Conservation (phyloP, 2,329 filamentous ascomycete species). For the Claviceps spartinae region DNA sequence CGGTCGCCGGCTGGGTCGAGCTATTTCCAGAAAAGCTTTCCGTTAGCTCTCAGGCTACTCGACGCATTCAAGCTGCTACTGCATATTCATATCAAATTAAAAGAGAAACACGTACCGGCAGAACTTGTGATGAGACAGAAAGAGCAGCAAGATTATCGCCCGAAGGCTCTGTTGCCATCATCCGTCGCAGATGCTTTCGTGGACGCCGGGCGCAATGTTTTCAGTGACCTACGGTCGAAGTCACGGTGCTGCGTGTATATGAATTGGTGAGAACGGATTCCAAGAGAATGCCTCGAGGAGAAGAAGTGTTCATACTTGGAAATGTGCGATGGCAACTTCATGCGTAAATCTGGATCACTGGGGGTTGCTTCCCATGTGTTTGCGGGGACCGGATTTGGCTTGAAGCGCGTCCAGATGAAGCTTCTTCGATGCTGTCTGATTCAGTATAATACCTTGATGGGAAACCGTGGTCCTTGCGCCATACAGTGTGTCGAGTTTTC, state of each 20-base stretch:
- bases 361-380: background rate
- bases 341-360: background rate
- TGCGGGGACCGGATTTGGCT: background rate
- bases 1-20: slow-evolving; percentile 30
- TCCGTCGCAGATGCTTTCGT: slow-evolving; percentile 27
- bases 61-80: background rate
- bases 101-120: slow-evolving; percentile 23
- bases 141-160: slow-evolving; percentile 40
- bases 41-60: background rate
- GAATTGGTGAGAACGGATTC: background rate
- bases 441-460: background rate
- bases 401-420: background rate
- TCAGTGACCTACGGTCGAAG: slow-evolving; percentile 10
- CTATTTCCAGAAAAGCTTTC: slow-evolving; percentile 5
- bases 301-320: background rate
- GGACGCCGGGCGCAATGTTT: slow-evolving; percentile 17
- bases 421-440: background rate
- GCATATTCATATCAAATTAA: background rate
- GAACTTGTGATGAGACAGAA: slow-evolving; percentile 32
- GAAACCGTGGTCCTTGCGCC: slow-evolving; percentile 1
- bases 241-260: background rate
- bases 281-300: background rate
- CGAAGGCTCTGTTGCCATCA: slow-evolving; percentile 51
- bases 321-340: background rate
- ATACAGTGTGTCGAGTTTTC: slow-evolving; percentile 1